Conservation (phyloP, 106 monocot species). For the Dendrobium huoshanense region DNA sequence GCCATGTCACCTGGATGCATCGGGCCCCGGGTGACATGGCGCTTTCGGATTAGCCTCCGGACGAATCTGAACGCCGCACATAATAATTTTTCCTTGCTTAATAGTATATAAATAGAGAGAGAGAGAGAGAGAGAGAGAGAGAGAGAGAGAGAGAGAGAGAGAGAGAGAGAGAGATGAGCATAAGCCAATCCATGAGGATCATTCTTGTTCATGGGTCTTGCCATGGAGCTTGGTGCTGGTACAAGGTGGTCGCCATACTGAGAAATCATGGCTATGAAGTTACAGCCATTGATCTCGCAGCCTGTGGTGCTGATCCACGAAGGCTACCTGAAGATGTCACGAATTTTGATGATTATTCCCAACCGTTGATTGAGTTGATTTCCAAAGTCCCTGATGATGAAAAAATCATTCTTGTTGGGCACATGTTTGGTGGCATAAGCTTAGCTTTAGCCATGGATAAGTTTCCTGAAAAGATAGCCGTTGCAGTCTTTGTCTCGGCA, state of each 20-base stretch:
- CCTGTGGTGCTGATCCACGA: constrained; percentile 18
- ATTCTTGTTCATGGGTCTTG: constrained; percentile 37
- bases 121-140: no score
- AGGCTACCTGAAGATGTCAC: constrained; percentile 17
- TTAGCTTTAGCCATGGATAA: constrained; percentile 23
- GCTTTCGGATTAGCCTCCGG: no score
- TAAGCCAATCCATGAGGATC: background rate
- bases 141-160: no score
- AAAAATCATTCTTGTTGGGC: constrained; percentile 29
- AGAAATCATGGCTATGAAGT: constrained; percentile 20
- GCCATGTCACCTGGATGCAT: no score
- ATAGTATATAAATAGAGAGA: no score
- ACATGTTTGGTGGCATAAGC: constrained; percentile 33
- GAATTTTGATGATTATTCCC: constrained; percentile 17
- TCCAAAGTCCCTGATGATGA: constrained; percentile 5
- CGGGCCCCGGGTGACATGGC: no score
- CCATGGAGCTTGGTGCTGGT: constrained; percentile 56
- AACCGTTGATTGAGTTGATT: constrained; percentile 20
- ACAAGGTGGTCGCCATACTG: constrained; percentile 23
- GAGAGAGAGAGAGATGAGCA: background rate
- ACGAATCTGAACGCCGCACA: no score
- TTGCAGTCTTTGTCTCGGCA: constrained; percentile 17
- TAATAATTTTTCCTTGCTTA: no score
- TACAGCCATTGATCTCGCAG: constrained; percentile 26
- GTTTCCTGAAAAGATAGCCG: constrained; percentile 30